Evolutionary conservation across 164 flowering plant species (phyloP).

Genomic region (Macadamia tetraphylla): DNA sequence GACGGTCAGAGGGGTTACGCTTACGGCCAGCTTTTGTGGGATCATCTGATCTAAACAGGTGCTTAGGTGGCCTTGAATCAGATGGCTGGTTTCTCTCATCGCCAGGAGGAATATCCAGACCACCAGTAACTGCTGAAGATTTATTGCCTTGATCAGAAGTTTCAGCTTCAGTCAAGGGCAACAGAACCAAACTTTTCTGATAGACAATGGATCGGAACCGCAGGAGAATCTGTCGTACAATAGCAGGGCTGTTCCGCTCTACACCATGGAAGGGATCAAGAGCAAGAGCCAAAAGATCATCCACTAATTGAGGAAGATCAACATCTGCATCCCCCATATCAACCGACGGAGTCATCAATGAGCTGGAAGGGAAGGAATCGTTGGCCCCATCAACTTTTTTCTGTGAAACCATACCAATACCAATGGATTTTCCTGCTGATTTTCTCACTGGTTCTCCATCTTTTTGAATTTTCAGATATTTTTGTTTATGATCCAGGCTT

Average conservation of each 20-base stretch:
- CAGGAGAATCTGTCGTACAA: conserved; percentile 39
- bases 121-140: conserved; percentile 18
- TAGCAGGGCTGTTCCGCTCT: conserved; percentile 34
- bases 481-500: conserved; percentile 18
- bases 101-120: conserved; percentile 16
- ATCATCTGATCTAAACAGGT: conserved; percentile 47
- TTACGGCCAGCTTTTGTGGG: conserved; percentile 69
- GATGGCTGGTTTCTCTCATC: conserved; percentile 26
- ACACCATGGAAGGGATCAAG: conserved; percentile 67
- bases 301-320: conserved; percentile 47
- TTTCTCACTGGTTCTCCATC: conserved; percentile 16
- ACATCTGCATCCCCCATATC: conserved; percentile 21
- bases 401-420: conserved; percentile 18
- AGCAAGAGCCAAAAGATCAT: conserved; percentile 62
- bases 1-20: conserved; percentile 68
- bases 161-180: conserved; percentile 38
- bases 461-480: conserved; percentile 28
- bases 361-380: conserved; percentile 8
- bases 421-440: conserved; percentile 25
- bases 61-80: conserved; percentile 33
- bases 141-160: conserved; percentile 23
- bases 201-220: conserved; percentile 72
- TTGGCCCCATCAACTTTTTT: conserved; percentile 24
- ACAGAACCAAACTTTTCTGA: conserved; percentile 62
- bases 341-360: conserved; percentile 7